Evolutionary conservation across 306 rosid species (phyloP).

Genomic region (Coriaria nepalensis): DNA sequence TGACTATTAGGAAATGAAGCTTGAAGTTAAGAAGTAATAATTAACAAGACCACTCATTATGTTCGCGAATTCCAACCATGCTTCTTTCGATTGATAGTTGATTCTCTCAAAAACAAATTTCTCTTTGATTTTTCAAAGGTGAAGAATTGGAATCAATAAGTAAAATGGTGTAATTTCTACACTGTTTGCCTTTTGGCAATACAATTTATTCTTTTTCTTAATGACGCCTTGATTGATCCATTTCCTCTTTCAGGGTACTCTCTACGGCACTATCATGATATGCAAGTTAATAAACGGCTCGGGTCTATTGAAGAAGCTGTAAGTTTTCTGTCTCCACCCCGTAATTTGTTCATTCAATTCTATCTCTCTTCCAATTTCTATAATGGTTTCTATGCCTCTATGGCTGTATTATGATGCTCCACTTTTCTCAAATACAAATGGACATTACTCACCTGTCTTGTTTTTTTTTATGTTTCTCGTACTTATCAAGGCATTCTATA

Average conservation of each 20-base stretch:
- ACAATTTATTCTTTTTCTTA: background rate
- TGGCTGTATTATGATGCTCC: background rate
- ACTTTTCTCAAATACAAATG: no score
- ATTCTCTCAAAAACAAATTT: no score
- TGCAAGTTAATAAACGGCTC: slow-evolving; percentile 65
- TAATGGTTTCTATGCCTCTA: background rate
- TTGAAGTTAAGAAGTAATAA: no score
- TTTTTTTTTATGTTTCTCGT: slow-evolving; percentile 9
- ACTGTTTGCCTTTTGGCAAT: no score
- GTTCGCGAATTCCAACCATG: no score
- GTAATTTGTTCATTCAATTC: background rate
- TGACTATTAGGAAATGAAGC: no score
- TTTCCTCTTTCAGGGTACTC: slow-evolving; percentile 46
- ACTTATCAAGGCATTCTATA: no score
- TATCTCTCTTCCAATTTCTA: background rate
- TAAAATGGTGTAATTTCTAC: no score
- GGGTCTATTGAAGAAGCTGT: slow-evolving; percentile 76
- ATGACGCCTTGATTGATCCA: background rate
- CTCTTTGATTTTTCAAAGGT: no score
- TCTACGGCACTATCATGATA: slow-evolving; percentile 60
- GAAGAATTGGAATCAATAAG: no score
- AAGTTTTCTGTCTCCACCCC: slow-evolving; percentile 4
- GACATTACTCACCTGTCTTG: background rate
- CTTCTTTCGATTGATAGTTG: no score
- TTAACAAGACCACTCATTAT: no score